Conservation (phyloP, 1,284 basidiomycete genomes). For the Rhodotorula sp. region DNA sequence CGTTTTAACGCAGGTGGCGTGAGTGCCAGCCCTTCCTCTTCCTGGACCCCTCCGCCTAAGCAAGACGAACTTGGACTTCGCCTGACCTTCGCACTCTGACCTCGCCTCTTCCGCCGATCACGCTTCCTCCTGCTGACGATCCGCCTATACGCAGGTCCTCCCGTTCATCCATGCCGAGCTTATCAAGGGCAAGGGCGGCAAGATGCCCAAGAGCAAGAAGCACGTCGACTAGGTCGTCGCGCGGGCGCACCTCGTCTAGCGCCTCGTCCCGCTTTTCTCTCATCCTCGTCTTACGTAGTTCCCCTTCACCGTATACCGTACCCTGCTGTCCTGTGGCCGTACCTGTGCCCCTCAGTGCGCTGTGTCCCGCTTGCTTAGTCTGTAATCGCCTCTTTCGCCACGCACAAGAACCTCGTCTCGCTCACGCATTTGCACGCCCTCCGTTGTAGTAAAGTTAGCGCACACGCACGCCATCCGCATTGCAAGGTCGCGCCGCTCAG, state of each 20-base stretch:
- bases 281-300: neutral
- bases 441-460: neutral
- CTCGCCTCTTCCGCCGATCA: neutral
- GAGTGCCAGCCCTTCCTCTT: neutral
- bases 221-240: neutral
- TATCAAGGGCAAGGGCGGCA: constrained; percentile 63
- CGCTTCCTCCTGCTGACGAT: neutral
- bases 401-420: no score
- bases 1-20: neutral
- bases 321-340: no score
- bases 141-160: constrained; percentile 64
- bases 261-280: neutral
- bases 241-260: no score
- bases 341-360: no score
- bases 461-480: neutral
- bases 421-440: no score
- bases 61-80: no score
- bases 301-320: no score
- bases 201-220: constrained; percentile 7
- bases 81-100: no score
- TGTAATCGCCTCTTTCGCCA: no score
- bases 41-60: neutral
- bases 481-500: neutral
- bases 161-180: constrained; percentile 68
- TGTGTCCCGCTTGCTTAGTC: no score